Conservation (phyloP, 345 rosid genomes). For the Gossypium turneri region DNA sequence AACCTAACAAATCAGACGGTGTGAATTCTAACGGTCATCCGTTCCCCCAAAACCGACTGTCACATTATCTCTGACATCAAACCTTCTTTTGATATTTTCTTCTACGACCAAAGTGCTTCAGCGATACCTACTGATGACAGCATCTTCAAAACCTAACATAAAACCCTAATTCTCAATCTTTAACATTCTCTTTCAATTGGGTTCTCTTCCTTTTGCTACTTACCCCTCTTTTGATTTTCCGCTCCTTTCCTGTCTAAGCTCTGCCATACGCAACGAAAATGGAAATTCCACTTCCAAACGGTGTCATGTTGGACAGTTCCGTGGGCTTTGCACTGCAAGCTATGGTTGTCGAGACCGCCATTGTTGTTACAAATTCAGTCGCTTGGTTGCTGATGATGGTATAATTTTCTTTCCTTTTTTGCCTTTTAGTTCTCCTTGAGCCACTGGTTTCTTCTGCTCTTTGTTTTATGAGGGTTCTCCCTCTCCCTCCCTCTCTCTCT, state of each 20-base stretch:
- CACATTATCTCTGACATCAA: too few species aligned
- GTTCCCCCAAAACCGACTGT: too few species aligned
- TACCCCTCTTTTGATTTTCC: too few species aligned
- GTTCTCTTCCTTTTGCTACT: neutral
- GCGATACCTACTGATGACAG: too few species aligned
- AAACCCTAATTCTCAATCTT: neutral
- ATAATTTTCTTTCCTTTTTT: neutral
- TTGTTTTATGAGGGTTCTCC: neutral
- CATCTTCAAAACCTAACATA: too few species aligned
- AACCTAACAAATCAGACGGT: too few species aligned
- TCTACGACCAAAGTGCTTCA: too few species aligned
- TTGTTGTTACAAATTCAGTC: conserved; percentile 25
- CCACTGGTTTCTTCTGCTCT: neutral
- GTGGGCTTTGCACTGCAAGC: neutral
- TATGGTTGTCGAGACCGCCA: neutral
- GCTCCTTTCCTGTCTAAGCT: neutral
- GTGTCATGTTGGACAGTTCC: neutral
- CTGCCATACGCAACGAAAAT: neutral
- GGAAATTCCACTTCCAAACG: neutral
- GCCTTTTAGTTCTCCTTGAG: neutral
- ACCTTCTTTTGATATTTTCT: too few species aligned
- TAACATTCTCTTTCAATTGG: neutral
- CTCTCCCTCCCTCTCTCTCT: neutral
- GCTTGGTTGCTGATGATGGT: conserved; percentile 39
- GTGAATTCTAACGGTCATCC: too few species aligned